Base-by-base conservation (phyloP, 2,329 filamentous ascomycete genomes). In the Capronia coronata region DNA sequence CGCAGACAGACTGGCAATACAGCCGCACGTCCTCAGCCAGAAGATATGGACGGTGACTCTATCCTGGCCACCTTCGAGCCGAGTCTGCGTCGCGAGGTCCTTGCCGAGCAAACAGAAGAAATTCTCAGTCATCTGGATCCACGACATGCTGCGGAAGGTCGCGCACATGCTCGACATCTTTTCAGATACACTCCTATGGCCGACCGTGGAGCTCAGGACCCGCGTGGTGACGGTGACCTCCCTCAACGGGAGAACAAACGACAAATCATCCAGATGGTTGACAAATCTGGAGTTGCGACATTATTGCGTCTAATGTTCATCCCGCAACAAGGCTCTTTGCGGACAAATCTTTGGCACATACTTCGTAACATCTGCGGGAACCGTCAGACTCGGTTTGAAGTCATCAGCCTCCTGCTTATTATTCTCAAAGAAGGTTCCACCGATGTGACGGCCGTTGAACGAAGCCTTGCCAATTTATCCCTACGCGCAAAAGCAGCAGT, bases 261-360 rank as follows among this genome's bases (percentile, higher is more conserved):
- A 65, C 91, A 89, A 70, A 86, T 94, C 50, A 86, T 95, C 19
- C 93, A 98, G 65, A 95, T 98, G 85, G 79, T 98, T 23, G 93
- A 98, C 68, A 96, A 95, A 69, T 79, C 90, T 40, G 93, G 94
- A 21, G 84, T 98, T 58, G 93, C 94, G 21, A 97, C 93, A n/a
- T 74, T 98, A 27, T 76, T 98, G 37, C 87, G 94, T n/a, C 78
- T 98, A 8, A 96, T 98, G 91, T 98, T 98, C 66, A 89, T 97
- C 61, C 86, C 87, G 41, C 87, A 96, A 58, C 87, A 91, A 57
- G 87, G 87, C 18, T 93, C 87, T 54, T 84, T 93, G 42, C 87
- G 89, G 58, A 81, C 78, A 54, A 86, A 88, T 52, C 76, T 98
- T 46, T 91, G 93, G 64, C 83, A 84, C 48, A 87, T 98, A 46